Conservation (phyloP, 768 basidiomycete species). For the Pleurotus cornucopiae region DNA sequence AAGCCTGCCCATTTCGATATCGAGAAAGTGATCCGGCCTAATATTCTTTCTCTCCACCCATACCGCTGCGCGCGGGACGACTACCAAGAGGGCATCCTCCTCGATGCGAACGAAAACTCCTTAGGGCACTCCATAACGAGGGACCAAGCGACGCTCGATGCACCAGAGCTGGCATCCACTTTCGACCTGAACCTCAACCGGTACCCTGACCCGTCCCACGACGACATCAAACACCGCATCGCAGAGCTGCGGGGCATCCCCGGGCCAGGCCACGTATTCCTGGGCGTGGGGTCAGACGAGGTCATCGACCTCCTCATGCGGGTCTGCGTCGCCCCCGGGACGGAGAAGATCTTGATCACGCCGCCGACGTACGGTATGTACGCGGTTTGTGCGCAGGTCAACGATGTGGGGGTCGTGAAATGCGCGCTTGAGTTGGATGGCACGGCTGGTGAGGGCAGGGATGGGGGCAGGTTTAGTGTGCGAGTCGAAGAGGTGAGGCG, state of each 20-base stretch:
- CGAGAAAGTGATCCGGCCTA: conserved; percentile 82
- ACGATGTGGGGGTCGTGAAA: conserved; percentile 82
- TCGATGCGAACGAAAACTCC: conserved; percentile 98
- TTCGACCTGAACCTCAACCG: conserved; percentile 66
- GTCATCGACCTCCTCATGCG: conserved; percentile 93
- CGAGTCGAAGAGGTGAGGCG: conserved; percentile 64
- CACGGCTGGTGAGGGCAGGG: conserved; percentile 67
- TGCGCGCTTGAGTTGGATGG: conserved; percentile 64
- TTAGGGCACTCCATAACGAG: conserved; percentile 76
- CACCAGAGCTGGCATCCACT: conserved; percentile 31
- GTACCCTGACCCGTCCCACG: conserved; percentile 92
- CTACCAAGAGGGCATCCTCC: conserved; percentile 84
- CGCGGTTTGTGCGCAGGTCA: conserved; percentile 88
- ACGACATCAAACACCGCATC: conserved; percentile 71
- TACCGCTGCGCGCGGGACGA: conserved; percentile 97
- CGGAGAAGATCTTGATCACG: conserved; percentile 81
- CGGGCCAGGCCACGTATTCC: conserved; percentile 66
- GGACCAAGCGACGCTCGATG: conserved; percentile 22
- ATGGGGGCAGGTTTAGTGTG: conserved; percentile 67
- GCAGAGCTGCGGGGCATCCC: conserved; percentile 70
- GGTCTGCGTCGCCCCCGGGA: conserved; percentile 74
- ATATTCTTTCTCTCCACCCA: conserved; percentile 86
- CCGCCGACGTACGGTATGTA: conserved; percentile 99
- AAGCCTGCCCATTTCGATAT: conserved; percentile 83
- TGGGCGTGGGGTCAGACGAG: conserved; percentile 97